A percentile compares a stretch with the other conserved stretches of the same genome.
These are phyloP conservation scores for Pleurotus cornucopiae DNA, from an alignment of 768 basidiomycete species.

Conservation along the genomic window DNA sequence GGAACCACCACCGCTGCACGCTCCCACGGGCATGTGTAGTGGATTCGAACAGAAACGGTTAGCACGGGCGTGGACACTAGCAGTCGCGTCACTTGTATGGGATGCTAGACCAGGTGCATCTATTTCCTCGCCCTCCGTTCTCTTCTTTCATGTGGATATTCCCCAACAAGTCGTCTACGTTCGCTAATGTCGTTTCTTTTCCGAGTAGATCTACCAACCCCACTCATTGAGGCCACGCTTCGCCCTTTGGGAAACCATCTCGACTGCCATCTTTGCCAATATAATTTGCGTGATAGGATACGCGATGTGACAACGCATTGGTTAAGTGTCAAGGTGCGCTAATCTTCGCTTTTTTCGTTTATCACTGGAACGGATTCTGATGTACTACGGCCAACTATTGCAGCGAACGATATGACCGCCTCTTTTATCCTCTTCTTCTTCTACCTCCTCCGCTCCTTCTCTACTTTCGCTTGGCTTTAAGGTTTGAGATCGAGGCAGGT, in stretches of 20 bases:
- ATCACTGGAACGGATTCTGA: too few species aligned
- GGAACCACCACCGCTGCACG: conserved; percentile 19
- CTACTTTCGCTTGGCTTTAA: too few species aligned
- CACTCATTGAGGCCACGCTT: conserved; percentile 43
- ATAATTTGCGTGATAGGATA: conserved; percentile 39
- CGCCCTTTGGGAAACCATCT: conserved; percentile 44
- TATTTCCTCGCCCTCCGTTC: not conserved
- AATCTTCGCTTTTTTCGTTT: not conserved
- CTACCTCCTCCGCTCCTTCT: too few species aligned
- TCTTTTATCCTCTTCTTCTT: too few species aligned
- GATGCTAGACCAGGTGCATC: conserved; percentile 21
- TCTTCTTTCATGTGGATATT: not conserved
- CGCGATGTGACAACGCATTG: conserved; percentile 45
- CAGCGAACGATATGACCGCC: too few species aligned
- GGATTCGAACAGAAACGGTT: conserved; percentile 21
- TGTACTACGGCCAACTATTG: too few species aligned
- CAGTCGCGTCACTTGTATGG: conserved; percentile 22
- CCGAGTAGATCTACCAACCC: conserved; percentile 42
- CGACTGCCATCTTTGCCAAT: conserved; percentile 40
- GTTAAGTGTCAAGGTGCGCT: conserved; percentile 49
- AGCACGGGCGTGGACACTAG: conserved; percentile 26
- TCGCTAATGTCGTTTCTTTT: not conserved
- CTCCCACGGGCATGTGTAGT: conserved; percentile 18
- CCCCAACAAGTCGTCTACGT: not conserved
- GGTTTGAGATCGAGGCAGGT: too few species aligned